Percentiles rank a stretch among this genome's conserved stretches.
Conservation (phyloP, 345 rosid genomes). For the Eucalyptus globulus region DNA sequence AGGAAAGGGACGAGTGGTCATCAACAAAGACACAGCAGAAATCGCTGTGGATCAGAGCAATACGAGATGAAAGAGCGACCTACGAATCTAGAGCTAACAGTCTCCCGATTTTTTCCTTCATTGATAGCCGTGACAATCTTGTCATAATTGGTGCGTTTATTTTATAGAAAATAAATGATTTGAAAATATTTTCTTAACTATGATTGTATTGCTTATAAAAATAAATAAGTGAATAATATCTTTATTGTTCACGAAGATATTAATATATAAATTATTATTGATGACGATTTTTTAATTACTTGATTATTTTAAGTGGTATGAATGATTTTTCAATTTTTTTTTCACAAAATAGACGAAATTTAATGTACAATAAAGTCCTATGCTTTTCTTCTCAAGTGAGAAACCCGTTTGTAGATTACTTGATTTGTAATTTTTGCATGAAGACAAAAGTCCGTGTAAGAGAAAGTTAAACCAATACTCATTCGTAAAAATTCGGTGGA, state of each 20-base stretch:
- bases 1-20: background rate
- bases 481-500: background rate
- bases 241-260: too few species aligned
- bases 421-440: background rate
- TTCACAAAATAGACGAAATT: too few species aligned
- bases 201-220: rapidly evolving
- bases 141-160: rapidly evolving
- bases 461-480: background rate
- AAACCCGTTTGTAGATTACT: too few species aligned
- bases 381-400: too few species aligned
- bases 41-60: background rate
- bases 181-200: rapidly evolving
- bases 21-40: background rate
- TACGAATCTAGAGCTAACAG: background rate
- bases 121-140: background rate
- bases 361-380: too few species aligned
- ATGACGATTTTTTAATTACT: too few species aligned
- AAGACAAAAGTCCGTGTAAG: background rate
- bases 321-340: too few species aligned
- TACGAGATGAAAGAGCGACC: background rate
- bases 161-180: rapidly evolving
- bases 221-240: rapidly evolving
- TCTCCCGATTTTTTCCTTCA: background rate
- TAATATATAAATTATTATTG: too few species aligned
- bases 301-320: too few species aligned